phyloP scores from a whole-genome alignment of 225 moss, liverwort and hornwort species.

The Asterella californica region DNA sequence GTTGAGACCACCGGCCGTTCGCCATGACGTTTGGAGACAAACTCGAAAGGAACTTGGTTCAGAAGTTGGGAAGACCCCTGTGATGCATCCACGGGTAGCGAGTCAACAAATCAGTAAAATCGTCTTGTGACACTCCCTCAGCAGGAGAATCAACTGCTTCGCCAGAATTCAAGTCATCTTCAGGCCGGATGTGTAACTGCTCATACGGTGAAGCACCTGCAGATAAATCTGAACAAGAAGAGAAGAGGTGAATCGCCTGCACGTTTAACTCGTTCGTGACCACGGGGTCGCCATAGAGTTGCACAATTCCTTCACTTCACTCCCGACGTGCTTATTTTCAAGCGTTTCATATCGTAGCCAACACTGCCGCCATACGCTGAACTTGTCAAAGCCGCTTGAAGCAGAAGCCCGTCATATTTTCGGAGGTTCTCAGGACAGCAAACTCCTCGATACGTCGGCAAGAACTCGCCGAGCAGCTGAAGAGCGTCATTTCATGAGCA shows the following conservation, averaged over 20 bases:
- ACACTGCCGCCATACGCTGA: too few species aligned
- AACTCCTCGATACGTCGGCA: too few species aligned
- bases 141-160: neutral
- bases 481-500: too few species aligned
- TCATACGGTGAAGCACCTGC: neutral
- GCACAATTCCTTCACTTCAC: too few species aligned
- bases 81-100: neutral
- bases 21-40: slow-evolving; percentile 12
- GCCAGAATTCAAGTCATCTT: neutral
- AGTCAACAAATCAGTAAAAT: neutral
- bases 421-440: too few species aligned
- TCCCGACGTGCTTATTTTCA: too few species aligned
- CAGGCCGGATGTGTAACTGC: neutral
- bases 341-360: too few species aligned
- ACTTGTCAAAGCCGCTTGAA: too few species aligned
- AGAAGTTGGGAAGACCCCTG: neutral
- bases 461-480: too few species aligned
- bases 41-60: neutral
- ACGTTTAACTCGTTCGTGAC: too few species aligned
- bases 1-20: slow-evolving; percentile 6
- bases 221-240: neutral
- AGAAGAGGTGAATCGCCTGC: neutral
- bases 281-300: too few species aligned
- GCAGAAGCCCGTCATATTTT: too few species aligned
- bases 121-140: neutral